Percentiles rank a stretch among this genome's conserved stretches.
These are phyloP conservation scores for Fusarium abutilonis DNA, from an alignment of 2,329 filamentous ascomycete species.

Conservation along the genomic window DNA sequence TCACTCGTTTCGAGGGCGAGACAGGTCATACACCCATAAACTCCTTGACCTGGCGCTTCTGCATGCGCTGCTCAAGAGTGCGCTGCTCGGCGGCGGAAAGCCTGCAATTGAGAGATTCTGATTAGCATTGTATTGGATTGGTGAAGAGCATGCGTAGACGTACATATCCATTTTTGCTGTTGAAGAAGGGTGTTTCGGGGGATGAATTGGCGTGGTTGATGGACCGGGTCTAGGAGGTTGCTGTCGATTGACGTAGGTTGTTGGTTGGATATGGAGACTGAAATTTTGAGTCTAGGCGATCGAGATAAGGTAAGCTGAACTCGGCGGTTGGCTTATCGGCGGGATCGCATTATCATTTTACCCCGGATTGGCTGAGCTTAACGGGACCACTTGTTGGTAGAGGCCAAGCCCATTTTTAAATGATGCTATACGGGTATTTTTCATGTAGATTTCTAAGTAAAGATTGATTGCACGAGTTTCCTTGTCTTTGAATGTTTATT, in stretches of 20 bases:
- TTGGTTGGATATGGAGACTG: conserved; percentile 29
- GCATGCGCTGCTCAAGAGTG: conserved; percentile 93
- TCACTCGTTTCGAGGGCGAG: neutral
- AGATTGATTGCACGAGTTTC: no score
- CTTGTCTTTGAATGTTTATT: no score
- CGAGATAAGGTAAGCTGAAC: conserved; percentile 32
- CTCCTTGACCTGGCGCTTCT: conserved; percentile 98
- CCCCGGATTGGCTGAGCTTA: conserved; percentile 22
- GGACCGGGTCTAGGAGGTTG: conserved; percentile 17
- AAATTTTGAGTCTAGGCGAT: conserved; percentile 44
- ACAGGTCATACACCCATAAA: conserved; percentile 86
- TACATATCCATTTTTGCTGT: conserved; percentile 48
- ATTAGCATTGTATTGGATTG: conserved; percentile 5
- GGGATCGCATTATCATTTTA: conserved; percentile 49
- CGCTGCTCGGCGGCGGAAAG: conserved; percentile 85
- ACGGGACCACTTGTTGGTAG: no score
- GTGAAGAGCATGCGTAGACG: neutral
- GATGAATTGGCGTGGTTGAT: conserved; percentile 8
- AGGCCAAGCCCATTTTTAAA: no score
- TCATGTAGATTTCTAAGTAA: no score
- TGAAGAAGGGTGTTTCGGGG: neutral
- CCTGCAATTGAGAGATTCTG: conserved; percentile 48
- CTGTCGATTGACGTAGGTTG: conserved; percentile 26
- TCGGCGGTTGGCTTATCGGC: conserved; percentile 42
- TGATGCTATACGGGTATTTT: neutral